These are phyloP conservation scores for Botrytis medusae DNA, from an alignment of 2,329 filamentous ascomycete species.

Conservation along the genomic window DNA sequence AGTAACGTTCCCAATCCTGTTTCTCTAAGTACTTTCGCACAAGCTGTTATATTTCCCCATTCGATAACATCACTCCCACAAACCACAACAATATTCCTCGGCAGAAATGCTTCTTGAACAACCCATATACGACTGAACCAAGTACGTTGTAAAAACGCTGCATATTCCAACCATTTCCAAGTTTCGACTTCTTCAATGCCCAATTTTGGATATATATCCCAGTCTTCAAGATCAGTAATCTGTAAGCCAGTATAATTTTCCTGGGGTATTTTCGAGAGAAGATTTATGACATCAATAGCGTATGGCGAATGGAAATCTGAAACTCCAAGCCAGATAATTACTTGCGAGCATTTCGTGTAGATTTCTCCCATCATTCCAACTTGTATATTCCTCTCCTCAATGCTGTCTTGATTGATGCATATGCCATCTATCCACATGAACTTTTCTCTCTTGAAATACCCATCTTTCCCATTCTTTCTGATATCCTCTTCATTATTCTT, in stretches of 20 bases:
- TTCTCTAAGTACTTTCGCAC: conserved; percentile 19
- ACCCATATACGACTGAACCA: conserved; percentile 28
- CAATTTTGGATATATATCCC: conserved; percentile 11
- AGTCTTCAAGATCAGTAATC: conserved; percentile 15
- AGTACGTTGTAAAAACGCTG: conserved; percentile 23
- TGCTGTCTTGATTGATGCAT: conserved; percentile 26
- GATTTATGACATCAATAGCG: conserved; percentile 14
- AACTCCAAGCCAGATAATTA: conserved; percentile 25
- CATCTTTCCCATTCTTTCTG: not conserved
- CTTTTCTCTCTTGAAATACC: not conserved
- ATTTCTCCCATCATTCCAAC: conserved; percentile 26
- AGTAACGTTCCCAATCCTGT: conserved; percentile 20
- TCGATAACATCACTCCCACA: conserved; percentile 16
- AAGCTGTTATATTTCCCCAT: conserved; percentile 20
- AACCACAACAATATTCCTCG: conserved; percentile 16
- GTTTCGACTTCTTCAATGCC: conserved; percentile 15
- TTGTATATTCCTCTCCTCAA: conserved; percentile 21
- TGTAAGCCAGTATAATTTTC: not conserved
- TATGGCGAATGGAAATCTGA: conserved; percentile 12
- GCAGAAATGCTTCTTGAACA: conserved; percentile 24
- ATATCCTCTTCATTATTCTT: not conserved
- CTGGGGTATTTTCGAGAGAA: conserved; percentile 3
- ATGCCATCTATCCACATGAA: conserved; percentile 28
- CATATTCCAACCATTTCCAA: conserved; percentile 24
- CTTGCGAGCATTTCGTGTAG: conserved; percentile 18